These are phyloP conservation scores for Penicillium malachiteum DNA, from an alignment of 495 filamentous ascomycete genomes.

Conservation along the genomic window DNA sequence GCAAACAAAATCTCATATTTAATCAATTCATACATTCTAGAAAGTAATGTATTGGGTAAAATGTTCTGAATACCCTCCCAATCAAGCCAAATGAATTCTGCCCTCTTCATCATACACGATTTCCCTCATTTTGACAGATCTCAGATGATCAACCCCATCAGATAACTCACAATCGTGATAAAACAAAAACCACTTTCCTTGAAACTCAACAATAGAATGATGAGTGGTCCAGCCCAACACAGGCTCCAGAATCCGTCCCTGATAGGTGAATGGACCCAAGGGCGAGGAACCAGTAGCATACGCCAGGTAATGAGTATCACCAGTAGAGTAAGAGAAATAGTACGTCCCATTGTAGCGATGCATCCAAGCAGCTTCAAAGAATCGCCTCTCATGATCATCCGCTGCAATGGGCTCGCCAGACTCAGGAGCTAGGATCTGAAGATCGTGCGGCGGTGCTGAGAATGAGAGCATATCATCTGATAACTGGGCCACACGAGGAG, in stretches of 20 bases:
- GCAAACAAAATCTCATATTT: no score
- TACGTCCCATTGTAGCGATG: conserved; percentile 63
- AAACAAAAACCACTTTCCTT: conserved; percentile 68
- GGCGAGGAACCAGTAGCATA: conserved; percentile 63
- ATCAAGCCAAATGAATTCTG: conserved; percentile 44
- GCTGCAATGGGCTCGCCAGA: conserved; percentile 56
- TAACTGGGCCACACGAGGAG: conserved; percentile 61
- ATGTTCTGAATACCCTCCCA: not conserved
- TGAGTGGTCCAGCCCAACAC: conserved; percentile 78
- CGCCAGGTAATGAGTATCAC: conserved; percentile 68
- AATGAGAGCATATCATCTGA: conserved; percentile 62
- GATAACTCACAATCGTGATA: conserved; percentile 69
- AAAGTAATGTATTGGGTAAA: no score
- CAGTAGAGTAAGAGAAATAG: conserved; percentile 76
- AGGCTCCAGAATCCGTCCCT: conserved; percentile 68
- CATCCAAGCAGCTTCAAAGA: conserved; percentile 79
- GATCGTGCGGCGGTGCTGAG: conserved; percentile 44
- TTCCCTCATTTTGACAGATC: conserved; percentile 70
- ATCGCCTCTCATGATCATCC: conserved; percentile 69
- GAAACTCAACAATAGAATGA: conserved; percentile 72
- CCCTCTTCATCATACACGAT: conserved; percentile 66
- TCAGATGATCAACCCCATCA: conserved; percentile 60
- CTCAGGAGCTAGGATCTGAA: conserved; percentile 56
- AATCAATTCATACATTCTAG: no score
- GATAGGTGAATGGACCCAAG: conserved; percentile 68